phyloP scores from a whole-genome alignment of 495 filamentous ascomycete species.

The Trichoderma orchidacearum region DNA sequence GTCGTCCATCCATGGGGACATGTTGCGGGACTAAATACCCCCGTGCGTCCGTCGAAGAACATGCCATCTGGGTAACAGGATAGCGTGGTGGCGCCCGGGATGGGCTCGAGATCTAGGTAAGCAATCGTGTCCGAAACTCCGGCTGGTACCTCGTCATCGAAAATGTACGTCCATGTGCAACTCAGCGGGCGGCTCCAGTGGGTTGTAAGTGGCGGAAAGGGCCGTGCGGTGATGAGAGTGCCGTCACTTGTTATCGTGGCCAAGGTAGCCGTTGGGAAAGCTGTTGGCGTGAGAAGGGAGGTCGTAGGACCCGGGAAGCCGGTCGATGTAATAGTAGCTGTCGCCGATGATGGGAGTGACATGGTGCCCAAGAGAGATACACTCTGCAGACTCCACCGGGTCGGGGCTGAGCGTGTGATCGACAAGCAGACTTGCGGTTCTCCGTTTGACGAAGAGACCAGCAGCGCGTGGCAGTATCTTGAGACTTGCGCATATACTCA shows the following conservation, averaged over 20 bases:
- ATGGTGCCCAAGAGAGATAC: not conserved
- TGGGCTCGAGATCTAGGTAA: slow-evolving; percentile 1
- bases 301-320: not conserved
- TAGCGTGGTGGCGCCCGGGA: not conserved
- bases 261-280: not conserved
- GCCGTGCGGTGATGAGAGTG: not conserved
- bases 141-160: not conserved
- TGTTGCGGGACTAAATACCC: not conserved
- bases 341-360: not conserved
- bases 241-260: not conserved
- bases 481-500: too few relatives aligned
- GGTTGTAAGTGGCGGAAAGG: slow-evolving; percentile 1
- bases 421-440: too few relatives aligned
- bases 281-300: not conserved
- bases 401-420: too few relatives aligned
- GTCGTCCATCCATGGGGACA: slow-evolving; percentile 3
- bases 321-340: not conserved
- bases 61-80: slow-evolving; percentile 2
- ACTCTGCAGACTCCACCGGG: not conserved
- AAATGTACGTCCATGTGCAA: slow-evolving; percentile 1
- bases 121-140: not conserved
- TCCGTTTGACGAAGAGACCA: too few relatives aligned
- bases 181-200: not conserved
- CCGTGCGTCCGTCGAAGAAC: slow-evolving; percentile 1
- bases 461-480: too few relatives aligned